Conservation (phyloP, 2,329 filamentous ascomycete genomes). For the Paraconiothyrium sp. region DNA sequence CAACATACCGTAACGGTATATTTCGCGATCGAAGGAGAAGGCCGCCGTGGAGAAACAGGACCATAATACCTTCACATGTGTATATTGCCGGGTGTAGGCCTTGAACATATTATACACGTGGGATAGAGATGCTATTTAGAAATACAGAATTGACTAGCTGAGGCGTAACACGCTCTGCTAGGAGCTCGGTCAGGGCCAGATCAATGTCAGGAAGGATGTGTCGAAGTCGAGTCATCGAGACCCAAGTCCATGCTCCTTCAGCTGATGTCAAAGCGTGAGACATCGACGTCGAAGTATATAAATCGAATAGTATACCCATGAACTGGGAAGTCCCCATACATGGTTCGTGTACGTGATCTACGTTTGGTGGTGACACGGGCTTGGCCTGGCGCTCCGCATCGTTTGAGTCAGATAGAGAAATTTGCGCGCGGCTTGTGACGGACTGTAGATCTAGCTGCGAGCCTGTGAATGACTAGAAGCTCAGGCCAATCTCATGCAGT, state of each 20-base stretch:
- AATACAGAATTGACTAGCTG: too few species aligned
- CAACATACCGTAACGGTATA: neutral
- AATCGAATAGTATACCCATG: neutral
- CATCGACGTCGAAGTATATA: too few species aligned
- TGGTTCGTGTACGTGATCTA: neutral
- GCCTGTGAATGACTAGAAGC: conserved; percentile 6
- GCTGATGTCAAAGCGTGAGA: too few species aligned
- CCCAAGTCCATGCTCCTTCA: too few species aligned
- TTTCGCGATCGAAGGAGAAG: neutral
- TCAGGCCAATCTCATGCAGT: conserved; percentile 26
- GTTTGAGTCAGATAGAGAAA: conserved; percentile 19
- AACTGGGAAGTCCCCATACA: neutral
- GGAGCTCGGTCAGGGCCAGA: too few species aligned
- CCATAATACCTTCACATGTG: neutral
- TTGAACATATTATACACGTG: neutral
- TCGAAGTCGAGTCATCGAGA: too few species aligned
- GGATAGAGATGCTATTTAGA: neutral
- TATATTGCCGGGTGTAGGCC: neutral
- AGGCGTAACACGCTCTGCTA: too few species aligned
- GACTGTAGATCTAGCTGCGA: conserved; percentile 16
- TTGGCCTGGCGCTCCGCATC: conserved; percentile 12
- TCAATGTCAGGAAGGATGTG: too few species aligned
- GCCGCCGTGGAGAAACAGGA: neutral
- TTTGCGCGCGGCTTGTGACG: conserved; percentile 23
- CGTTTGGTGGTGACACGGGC: neutral